phyloP scores from a whole-genome alignment of 495 filamentous ascomycete species.

The Friedmanniomyces endolithicus region DNA sequence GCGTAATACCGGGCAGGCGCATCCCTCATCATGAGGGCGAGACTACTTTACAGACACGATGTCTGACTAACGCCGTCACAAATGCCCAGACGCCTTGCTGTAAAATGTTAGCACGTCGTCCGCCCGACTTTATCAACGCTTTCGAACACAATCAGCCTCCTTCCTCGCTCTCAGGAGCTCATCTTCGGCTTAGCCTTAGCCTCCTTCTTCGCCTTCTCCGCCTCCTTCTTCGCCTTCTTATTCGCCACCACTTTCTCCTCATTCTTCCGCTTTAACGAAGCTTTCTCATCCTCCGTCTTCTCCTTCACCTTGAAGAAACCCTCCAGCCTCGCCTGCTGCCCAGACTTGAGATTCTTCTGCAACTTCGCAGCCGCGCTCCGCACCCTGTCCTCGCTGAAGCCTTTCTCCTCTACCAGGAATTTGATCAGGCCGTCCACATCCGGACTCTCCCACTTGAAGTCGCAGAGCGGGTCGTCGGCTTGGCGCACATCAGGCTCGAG shows the following conservation, averaged over 20 bases:
- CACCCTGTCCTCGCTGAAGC: conserved; percentile 90
- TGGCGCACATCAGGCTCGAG: conserved; percentile 74
- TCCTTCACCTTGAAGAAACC: conserved; percentile 96
- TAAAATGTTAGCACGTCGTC: neutral
- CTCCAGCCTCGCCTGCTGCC: conserved; percentile 83
- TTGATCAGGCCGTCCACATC: conserved; percentile 78
- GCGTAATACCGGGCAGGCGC: no score
- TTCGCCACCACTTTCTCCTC: conserved; percentile 78
- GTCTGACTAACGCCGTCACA: neutral
- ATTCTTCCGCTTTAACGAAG: conserved; percentile 76
- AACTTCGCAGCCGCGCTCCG: conserved; percentile 61
- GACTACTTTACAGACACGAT: neutral
- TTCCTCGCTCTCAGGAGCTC: conserved; percentile 17
- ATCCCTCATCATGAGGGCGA: neutral
- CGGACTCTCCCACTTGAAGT: conserved; percentile 95
- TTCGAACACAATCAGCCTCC: neutral
- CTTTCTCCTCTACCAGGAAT: conserved; percentile 86
- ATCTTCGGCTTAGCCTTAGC: conserved; percentile 66
- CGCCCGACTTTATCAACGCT: no score
- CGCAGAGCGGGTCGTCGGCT: conserved; percentile 75
- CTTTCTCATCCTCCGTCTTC: conserved; percentile 73
- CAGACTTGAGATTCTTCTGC: conserved; percentile 74
- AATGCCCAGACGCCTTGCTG: neutral
- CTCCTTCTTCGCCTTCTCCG: conserved; percentile 77
- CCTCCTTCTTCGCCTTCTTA: conserved; percentile 87